Evolutionary conservation across 1,284 basidiomycete species (phyloP), one percentile per base, ranked within the genome.

Genomic region (Puccinia novopanici): DNA sequence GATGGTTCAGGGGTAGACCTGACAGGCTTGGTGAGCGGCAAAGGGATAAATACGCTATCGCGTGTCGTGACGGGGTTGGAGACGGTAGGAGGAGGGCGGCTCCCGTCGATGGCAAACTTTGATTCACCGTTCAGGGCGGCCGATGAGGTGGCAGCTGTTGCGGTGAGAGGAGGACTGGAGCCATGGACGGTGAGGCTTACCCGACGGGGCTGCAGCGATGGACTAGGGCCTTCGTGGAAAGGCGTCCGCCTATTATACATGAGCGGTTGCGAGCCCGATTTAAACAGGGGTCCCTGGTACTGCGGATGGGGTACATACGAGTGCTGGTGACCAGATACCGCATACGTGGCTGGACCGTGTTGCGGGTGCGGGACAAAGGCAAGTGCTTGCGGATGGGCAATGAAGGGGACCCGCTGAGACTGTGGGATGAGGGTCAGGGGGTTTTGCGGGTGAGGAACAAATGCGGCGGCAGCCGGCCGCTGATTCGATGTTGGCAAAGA

Each of bases 1-100:
- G 68, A 71, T 30, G 68, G 48, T 50, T 71, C 68, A 34, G 45
- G 68, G 45, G 68, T 68, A 42, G 65, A 37, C 50, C 45, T 71
- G 19, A 54, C 68, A n/a, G 68, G 68, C 52, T 71, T 50, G 48
- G 48, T 71, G 27, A 71, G 52, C 19, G 68, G 68, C 48, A 71
- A 54, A 19, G 68, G 68, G 15, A 71, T 71, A 22, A 71, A 71
- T 37, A 52, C 45, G 12, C 27, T 68, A 2, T 71, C 34, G 48
- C 42, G 68, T 9, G 48, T 8, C n/a, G 15, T 67, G 42, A 42
- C 2, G 15, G 24, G 24, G 24, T 54, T 54, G 30, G 45, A 10
- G 13, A 54, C 68, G 1, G 48, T 22, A 5, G 68, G 54, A 34
- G 68, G 48, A n/a, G 68, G 27, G 0, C 68, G 68, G 54, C 48